Conservation (phyloP, 1,139 yeast genomes). For the Suhomyces bolitotheri region DNA sequence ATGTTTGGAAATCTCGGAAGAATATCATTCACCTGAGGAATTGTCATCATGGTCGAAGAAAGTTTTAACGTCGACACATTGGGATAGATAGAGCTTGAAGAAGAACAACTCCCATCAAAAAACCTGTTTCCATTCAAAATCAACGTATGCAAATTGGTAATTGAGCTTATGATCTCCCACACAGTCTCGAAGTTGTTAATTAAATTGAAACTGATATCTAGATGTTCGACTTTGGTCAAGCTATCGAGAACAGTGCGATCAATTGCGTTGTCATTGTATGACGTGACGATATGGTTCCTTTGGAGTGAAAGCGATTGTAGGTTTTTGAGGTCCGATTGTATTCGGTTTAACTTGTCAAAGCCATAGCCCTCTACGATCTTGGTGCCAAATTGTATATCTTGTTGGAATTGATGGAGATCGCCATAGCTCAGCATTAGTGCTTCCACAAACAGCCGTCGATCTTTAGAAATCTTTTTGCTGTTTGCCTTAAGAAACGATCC, state of each 20-base stretch:
- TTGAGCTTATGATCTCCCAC: conserved; percentile 31
- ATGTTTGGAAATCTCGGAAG: conserved; percentile 45
- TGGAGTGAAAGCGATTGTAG: conserved; percentile 55
- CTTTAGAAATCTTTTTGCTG: conserved; percentile 29
- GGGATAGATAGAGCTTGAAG: background rate
- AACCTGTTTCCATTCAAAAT: conserved; percentile 68
- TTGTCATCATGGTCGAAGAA: conserved; percentile 16
- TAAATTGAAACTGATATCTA: conserved; percentile 68
- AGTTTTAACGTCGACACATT: conserved; percentile 14
- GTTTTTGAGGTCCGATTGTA: conserved; percentile 48
- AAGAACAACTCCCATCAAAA: background rate
- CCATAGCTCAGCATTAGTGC: conserved; percentile 56
- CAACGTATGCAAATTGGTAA: conserved; percentile 44
- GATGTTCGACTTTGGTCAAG: conserved; percentile 32
- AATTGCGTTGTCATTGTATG: background rate
- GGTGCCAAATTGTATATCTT: conserved; percentile 45
- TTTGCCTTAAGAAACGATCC: conserved; percentile 69
- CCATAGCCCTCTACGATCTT: conserved; percentile 67
- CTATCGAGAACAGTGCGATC: background rate
- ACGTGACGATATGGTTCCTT: conserved; percentile 21
- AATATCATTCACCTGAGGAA: conserved; percentile 19
- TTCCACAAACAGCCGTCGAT: conserved; percentile 36
- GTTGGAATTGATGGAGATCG: conserved; percentile 21
- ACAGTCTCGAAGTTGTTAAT: conserved; percentile 44
- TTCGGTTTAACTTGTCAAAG: conserved; percentile 52